These are phyloP conservation scores for Neurospora sp. DNA, from an alignment of 495 filamentous ascomycete species.

Conservation along the genomic window DNA sequence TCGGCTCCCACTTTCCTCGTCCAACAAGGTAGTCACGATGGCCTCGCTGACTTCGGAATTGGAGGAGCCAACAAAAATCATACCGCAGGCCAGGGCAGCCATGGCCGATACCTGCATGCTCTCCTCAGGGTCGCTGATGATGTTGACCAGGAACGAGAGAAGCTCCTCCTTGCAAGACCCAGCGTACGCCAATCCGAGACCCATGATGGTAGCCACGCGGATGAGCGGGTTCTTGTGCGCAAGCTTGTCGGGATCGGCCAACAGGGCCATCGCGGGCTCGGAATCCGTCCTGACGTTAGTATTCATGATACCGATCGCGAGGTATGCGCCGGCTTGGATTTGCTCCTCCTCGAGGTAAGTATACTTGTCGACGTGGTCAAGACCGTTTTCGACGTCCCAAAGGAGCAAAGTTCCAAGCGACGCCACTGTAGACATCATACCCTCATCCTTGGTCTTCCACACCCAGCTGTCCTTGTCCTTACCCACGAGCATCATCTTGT, in stretches of 20 bases:
- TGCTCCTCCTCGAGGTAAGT: conserved; percentile 74
- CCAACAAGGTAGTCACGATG: conserved; percentile 81
- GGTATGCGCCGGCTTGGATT: conserved; percentile 78
- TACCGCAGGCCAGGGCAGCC: conserved; percentile 82
- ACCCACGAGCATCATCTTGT: conserved; percentile 91
- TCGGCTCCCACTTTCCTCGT: conserved; percentile 76
- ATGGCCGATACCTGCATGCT: conserved; percentile 95
- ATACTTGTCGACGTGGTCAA: conserved; percentile 89
- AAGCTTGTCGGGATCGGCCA: conserved; percentile 67
- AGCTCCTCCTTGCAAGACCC: conserved; percentile 83
- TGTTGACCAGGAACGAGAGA: conserved; percentile 68
- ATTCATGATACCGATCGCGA: conserved; percentile 89
- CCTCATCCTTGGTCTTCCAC: conserved; percentile 98
- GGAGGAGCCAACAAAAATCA: conserved; percentile 88
- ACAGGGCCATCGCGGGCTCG: conserved; percentile 78
- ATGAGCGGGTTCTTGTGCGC: conserved; percentile 66
- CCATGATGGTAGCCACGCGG: conserved; percentile 80
- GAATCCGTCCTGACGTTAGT: conserved; percentile 78
- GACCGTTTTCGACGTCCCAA: conserved; percentile 81
- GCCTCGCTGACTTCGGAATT: conserved; percentile 80
- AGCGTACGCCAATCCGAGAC: conserved; percentile 85
- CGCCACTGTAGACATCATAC: conserved; percentile 91
- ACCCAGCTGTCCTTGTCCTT: conserved; percentile 84
- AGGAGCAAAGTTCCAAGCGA: conserved; percentile 82
- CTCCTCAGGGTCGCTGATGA: conserved; percentile 67